Conservation (phyloP, 2,329 filamentous ascomycete species). For the Ophiostoma tasmaniense region DNA sequence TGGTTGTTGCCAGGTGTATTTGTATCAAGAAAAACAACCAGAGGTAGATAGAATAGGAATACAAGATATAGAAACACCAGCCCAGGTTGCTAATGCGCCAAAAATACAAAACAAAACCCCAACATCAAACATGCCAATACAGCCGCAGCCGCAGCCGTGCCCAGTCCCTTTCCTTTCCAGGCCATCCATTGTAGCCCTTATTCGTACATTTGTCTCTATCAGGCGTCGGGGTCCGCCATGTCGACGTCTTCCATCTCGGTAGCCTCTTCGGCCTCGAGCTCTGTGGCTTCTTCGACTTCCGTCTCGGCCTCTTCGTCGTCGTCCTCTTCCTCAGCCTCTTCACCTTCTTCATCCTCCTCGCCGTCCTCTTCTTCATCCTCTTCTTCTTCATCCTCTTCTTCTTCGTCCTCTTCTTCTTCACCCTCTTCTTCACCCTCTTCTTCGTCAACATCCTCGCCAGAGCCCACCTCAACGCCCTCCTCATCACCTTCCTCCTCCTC, state of each 20-base stretch:
- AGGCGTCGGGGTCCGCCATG: constrained; percentile 12
- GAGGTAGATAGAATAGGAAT: not conserved
- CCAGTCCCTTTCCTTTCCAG: not conserved
- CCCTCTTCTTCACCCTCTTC: not conserved
- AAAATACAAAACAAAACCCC: not conserved
- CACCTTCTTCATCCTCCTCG: not conserved
- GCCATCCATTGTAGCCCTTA: not conserved
- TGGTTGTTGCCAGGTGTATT: not conserved
- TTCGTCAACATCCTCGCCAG: not conserved
- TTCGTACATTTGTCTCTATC: not conserved
- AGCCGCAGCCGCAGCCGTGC: not conserved
- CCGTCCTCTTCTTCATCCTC: not conserved
- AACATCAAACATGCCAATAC: not conserved
- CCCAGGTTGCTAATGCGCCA: not conserved
- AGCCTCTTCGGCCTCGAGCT: not conserved
- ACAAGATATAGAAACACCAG: not conserved
- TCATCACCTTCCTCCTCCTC: not conserved
- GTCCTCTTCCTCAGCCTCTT: not conserved
- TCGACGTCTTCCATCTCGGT: constrained; percentile 9
- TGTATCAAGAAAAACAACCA: not conserved
- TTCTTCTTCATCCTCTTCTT: not conserved
- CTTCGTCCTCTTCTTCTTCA: not conserved
- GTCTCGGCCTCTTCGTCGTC: not conserved
- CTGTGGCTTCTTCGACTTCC: not conserved
- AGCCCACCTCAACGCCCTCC: not conserved